Base-by-base conservation (phyloP, 116 monocot genomes). In the Papilionanthe hybrid region DNA sequence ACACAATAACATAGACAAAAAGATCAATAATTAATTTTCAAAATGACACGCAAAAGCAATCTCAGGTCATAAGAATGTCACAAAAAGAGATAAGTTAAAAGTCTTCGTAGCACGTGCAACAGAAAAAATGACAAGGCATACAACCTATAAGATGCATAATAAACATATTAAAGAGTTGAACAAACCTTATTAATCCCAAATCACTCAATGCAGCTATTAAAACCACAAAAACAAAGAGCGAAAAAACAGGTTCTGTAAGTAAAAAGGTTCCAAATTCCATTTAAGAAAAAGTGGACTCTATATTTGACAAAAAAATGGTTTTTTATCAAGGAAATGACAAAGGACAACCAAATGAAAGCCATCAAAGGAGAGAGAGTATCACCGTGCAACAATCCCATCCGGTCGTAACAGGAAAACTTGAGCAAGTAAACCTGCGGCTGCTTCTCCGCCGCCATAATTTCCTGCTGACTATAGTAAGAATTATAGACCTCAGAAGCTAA, bases 311-410 rank as follows among this genome's bases (percentile, higher is more conserved):
- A 5, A 1, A 55, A 75, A 79, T 11, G 2, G 32, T 32, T 32
- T 32, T 32, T 32, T 32, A 32, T 32, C 32, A 32, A 42, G 15
- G 17, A 55, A 53, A 18, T 3, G 53, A 15, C 53, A 53, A 15
- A 53, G 53, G 15, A 2, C 53, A 53, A 15, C 17, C 13, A 53
- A 53, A 53, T 15, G 53, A 53, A 17, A 53, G 15, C 53, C 53
- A 53, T 4, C 29, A 9, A 78, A 44, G 43, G 5, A 71, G 3
- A 37, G 63, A 50, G 8, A 13, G 1, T 71, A 6, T 56, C 58
- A 97, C 97, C 97, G 81, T 97, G 97, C 79, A 97, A 83, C 42
- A 97, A 90, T 0, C 83, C 92, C 85, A 92, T 83, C 72, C 97
- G 80, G 77, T 97, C 94, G 47, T 86, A 81, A 79, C 94, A 94